Conservation (phyloP, 2,329 filamentous ascomycete species). For the Epichloe brachyelytri region DNA sequence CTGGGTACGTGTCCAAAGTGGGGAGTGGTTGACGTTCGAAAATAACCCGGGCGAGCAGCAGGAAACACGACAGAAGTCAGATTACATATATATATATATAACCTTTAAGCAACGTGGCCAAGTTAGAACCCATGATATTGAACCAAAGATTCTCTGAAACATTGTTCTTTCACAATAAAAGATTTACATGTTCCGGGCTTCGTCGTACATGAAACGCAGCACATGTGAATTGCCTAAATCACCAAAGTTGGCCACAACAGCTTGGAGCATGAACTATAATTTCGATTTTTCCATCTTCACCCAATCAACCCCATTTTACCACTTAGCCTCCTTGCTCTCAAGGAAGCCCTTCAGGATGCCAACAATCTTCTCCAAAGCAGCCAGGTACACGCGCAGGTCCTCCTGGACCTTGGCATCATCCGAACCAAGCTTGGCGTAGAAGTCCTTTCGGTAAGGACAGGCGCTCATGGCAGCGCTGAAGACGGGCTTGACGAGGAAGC, state of each 20-base stretch:
- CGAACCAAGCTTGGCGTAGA: slow-evolving; percentile 74
- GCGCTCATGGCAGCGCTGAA: slow-evolving; percentile 90
- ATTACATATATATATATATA: too few relatives aligned
- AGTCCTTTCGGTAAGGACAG: slow-evolving; percentile 85
- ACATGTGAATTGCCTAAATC: background rate
- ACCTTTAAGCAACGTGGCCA: too few relatives aligned
- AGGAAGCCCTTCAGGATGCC: slow-evolving; percentile 56
- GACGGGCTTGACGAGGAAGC: slow-evolving; percentile 77
- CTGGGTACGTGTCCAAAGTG: too few relatives aligned
- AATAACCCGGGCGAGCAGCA: too few relatives aligned
- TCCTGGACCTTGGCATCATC: slow-evolving; percentile 48
- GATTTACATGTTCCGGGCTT: too few relatives aligned
- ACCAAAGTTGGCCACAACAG: background rate
- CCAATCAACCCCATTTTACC: background rate
- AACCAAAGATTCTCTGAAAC: too few relatives aligned
- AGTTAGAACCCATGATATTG: too few relatives aligned
- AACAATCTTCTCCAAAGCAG: slow-evolving; percentile 65
- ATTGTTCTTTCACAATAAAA: too few relatives aligned
- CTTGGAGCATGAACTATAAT: too few relatives aligned
- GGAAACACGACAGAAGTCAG: too few relatives aligned
- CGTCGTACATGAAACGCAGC: too few relatives aligned
- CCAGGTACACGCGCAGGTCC: slow-evolving; percentile 59
- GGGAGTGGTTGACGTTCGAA: too few relatives aligned
- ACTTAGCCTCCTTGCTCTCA: slow-evolving; percentile 14
- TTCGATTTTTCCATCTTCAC: background rate